phyloP scores from a whole-genome alignment of 129 eudicot species.

The Centella asiatica region DNA sequence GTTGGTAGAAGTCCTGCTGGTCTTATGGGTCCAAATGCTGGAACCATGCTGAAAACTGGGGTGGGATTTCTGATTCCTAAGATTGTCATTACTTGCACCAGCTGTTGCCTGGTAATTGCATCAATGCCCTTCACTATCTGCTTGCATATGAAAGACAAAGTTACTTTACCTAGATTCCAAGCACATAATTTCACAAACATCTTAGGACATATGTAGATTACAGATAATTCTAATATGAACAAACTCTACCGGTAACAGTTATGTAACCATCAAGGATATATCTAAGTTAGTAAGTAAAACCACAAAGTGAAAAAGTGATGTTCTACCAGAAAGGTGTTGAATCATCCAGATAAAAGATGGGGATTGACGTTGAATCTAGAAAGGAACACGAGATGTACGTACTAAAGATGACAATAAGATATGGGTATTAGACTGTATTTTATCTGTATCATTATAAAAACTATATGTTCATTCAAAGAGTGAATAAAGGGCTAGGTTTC shows the following conservation, averaged over 20 bases:
- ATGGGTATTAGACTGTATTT: too few species aligned
- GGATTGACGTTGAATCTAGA: too few species aligned
- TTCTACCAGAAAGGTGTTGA: too few species aligned
- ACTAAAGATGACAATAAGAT: too few species aligned
- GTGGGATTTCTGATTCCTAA: slow-evolving; percentile 61
- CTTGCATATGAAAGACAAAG: slow-evolving; percentile 8
- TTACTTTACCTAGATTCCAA: background rate
- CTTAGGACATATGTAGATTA: background rate
- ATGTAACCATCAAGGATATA: background rate
- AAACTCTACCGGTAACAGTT: background rate
- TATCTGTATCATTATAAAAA: too few species aligned
- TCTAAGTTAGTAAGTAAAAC: too few species aligned
- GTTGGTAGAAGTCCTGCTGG: slow-evolving; percentile 75
- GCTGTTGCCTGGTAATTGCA: slow-evolving; percentile 86
- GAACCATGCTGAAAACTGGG: slow-evolving; percentile 80
- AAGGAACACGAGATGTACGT: too few species aligned
- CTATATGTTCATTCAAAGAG: too few species aligned
- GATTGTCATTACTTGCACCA: slow-evolving; percentile 64
- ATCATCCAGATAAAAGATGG: too few species aligned
- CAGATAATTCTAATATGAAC: background rate
- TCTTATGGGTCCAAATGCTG: slow-evolving; percentile 58
- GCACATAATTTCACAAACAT: background rate
- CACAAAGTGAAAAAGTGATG: too few species aligned
- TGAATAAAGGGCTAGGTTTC: background rate
- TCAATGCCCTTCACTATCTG: slow-evolving; percentile 99